Base-by-base conservation (phyloP, 805 yeast genomes). In the Suhomyces kilbournensis region DNA sequence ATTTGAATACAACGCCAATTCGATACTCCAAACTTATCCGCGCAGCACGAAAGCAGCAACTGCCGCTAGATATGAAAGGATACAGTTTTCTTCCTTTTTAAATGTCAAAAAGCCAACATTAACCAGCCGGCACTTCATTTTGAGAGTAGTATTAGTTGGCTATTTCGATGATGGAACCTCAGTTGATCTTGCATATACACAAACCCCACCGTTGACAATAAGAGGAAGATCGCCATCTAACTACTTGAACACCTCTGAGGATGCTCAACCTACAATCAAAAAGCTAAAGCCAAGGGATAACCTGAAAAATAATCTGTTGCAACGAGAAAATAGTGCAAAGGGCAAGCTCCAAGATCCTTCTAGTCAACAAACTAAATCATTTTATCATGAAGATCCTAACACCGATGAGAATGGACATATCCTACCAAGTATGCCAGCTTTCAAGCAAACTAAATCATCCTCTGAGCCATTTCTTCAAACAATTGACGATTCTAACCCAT, bases 211-310 rank as follows among this genome's bases (percentile, higher is more conserved):
- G 1, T 68, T 85, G 53, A 74, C 79, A 1, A 80, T 85, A 9
- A 69, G 89, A 54, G 88, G 89, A 1, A 71, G 89, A 61, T 82
- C 88, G 0, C 88, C 89, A 0, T 78, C 87, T 0, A 83, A 80
- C 57, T 84, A 84, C 53, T 10, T 38, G 14, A 38, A 38, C 23
- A 9, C 23, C n/a, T 17, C 22, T 0, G 15, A n/a, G 2, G 15
- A 44, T 14, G 12, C 12, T 12, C 22, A n/a, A n/a, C n/a, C 47
- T 17, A 7, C 22, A 4, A n/a, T 28, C 7, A 44, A 17, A 22
- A 34, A 10, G 20, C 17, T 5, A 22, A 34, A 10, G 20, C 17
- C 9, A 22, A 28, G 32, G 20, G 10, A 7, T 7, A 15, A n/a
- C 38, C 15, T 7, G 10, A 44, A 19, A 26, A 44, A 44, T 17